Percentiles rank a stretch among this genome's conserved stretches.
These are phyloP conservation scores for Wallacemonas sp. DNA, from an alignment of 208 protist species.

Conservation along the genomic window DNA sequence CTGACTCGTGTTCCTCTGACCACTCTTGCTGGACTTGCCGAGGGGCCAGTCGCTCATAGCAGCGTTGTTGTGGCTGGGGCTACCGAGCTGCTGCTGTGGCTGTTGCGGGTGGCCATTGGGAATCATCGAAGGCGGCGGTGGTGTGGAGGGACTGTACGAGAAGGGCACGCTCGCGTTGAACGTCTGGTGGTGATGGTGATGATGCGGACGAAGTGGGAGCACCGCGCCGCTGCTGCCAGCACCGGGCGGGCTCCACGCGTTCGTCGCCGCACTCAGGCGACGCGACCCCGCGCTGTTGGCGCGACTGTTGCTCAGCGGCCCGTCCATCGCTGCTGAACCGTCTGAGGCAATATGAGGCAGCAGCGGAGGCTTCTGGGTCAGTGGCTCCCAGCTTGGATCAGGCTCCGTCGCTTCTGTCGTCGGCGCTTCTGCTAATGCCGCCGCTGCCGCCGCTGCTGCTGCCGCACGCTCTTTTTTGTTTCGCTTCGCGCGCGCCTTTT, in stretches of 20 bases:
- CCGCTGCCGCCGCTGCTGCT: constrained; percentile 16
- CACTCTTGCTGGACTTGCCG: too few relatives aligned
- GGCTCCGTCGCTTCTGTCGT: constrained; percentile 16
- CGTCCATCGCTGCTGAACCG: too few relatives aligned
- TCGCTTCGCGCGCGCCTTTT: constrained; percentile 23
- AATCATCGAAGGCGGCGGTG: not conserved
- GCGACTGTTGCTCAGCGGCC: too few relatives aligned
- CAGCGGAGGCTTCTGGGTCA: not conserved
- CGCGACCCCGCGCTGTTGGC: too few relatives aligned
- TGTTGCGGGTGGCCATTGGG: not conserved
- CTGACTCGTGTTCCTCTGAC: too few relatives aligned
- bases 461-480: constrained; percentile 25
- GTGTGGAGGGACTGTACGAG: not conserved
- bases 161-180: not conserved
- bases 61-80: too few relatives aligned
- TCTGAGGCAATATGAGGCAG: too few relatives aligned
- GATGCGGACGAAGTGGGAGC: not conserved
- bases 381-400: not conserved
- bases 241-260: too few relatives aligned
- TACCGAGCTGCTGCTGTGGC: not conserved
- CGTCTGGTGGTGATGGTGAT: constrained; percentile 1
- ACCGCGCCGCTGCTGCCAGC: too few relatives aligned
- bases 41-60: too few relatives aligned
- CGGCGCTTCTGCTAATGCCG: constrained; percentile 15
- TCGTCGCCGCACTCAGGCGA: too few relatives aligned